phyloP scores from a whole-genome alignment of 2,329 filamentous ascomycete species.

The Apiospora pterosperma region DNA sequence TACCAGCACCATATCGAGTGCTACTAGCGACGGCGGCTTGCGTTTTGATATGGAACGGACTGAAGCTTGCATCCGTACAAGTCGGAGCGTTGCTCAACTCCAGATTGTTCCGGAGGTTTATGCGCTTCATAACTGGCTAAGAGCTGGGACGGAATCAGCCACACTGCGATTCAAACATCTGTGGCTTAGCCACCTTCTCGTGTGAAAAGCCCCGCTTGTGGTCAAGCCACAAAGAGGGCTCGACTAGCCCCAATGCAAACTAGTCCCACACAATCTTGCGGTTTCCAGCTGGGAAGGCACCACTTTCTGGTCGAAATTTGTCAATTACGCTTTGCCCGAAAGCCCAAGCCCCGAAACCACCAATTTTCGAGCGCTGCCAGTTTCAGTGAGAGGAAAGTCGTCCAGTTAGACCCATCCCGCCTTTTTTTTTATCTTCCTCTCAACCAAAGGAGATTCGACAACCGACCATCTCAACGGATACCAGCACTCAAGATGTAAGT shows the following conservation, averaged over 20 bases:
- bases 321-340: not conserved
- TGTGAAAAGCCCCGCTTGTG: not conserved
- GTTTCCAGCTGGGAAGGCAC: conserved; percentile 1
- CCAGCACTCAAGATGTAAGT: conserved; percentile 8
- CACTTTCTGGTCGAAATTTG: conserved; percentile 6
- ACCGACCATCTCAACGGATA: conserved; percentile 6
- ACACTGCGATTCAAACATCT: not conserved
- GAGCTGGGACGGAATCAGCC: not conserved
- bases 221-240: conserved; percentile 5
- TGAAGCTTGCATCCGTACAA: not conserved
- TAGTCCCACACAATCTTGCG: conserved; percentile 6
- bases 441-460: conserved; percentile 3
- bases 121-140: not conserved
- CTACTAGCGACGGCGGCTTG: not conserved
- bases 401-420: conserved; percentile 4
- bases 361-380: conserved; percentile 5
- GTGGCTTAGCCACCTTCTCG: not conserved
- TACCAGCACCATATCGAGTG: not conserved
- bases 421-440: conserved; percentile 3
- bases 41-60: not conserved
- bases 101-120: not conserved
- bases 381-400: conserved; percentile 5
- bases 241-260: not conserved
- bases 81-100: not conserved
- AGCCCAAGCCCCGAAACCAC: conserved; percentile 3